These are phyloP conservation scores for Xerophyta viscosa DNA, from an alignment of 106 monocot genomes.

Conservation along the genomic window DNA sequence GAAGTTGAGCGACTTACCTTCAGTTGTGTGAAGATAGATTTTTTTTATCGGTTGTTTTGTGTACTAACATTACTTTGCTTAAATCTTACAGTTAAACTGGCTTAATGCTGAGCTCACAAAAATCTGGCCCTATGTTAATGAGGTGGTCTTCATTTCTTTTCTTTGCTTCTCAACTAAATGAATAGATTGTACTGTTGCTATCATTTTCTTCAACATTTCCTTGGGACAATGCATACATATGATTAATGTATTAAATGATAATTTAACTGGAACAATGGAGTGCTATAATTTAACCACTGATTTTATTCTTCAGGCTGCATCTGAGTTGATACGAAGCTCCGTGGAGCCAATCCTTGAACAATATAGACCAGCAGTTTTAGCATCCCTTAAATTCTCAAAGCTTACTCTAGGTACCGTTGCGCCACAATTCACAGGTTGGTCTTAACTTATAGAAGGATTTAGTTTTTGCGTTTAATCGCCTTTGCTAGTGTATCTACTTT, in stretches of 20 bases:
- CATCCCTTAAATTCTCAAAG: conserved; percentile 84
- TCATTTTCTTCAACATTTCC: background rate
- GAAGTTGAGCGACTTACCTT: conserved; percentile 45
- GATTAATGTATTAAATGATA: background rate
- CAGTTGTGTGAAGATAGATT: conserved; percentile 1
- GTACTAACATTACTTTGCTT: conserved; percentile 16
- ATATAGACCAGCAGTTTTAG: conserved; percentile 59
- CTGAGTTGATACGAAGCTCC: conserved; percentile 79
- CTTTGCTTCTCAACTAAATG: background rate
- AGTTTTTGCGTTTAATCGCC: too few relatives aligned
- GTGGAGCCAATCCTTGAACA: conserved; percentile 89
- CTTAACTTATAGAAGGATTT: too few relatives aligned
- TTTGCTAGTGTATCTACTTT: too few relatives aligned
- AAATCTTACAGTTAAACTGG: conserved; percentile 75
- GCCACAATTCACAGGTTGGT: conserved; percentile 91
- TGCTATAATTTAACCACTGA: too few relatives aligned
- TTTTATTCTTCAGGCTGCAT: conserved; percentile 70
- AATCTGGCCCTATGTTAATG: conserved; percentile 96
- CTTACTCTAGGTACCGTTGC: conserved; percentile 95
- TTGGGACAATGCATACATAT: background rate
- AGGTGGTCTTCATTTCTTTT: conserved; percentile 34
- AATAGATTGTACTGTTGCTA: too few relatives aligned
- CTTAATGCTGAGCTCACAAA: conserved; percentile 71
- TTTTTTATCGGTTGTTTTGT: conserved; percentile 1
- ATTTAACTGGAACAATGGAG: too few relatives aligned